These are phyloP conservation scores for Quercus gilva DNA, from an alignment of 306 rosid species.

Conservation along the genomic window DNA sequence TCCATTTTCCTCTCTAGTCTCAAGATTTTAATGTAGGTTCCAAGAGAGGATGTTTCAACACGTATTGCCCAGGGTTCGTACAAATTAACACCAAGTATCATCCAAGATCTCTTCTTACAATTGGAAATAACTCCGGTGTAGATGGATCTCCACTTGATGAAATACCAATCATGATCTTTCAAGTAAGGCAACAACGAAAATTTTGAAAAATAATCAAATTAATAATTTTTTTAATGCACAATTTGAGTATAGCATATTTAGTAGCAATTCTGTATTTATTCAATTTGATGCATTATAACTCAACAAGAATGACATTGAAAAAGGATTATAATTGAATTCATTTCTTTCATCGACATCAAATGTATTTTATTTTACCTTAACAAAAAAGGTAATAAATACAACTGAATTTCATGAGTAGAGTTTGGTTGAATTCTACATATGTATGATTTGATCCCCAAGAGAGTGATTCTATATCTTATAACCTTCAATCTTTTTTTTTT, in stretches of 20 bases:
- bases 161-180: neutral
- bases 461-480: too few species aligned
- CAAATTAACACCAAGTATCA: neutral
- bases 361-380: neutral
- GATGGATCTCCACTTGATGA: too few species aligned
- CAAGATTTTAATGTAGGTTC: neutral
- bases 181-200: neutral
- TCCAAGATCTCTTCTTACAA: neutral
- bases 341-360: too few species aligned
- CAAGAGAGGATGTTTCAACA: conserved; percentile 17
- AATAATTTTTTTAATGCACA: too few species aligned
- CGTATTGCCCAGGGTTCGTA: conserved; percentile 9
- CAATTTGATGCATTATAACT: too few species aligned
- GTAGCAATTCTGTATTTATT: too few species aligned
- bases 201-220: too few species aligned
- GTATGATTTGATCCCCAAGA: too few species aligned
- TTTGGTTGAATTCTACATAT: neutral
- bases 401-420: too few species aligned
- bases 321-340: too few species aligned
- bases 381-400: neutral
- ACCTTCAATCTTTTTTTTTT: neutral
- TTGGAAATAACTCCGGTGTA: neutral
- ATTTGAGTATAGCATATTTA: too few species aligned
- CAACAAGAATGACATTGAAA: too few species aligned
- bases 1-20: neutral